Percentiles rank a stretch among this genome's conserved stretches.
Conservation (phyloP, 2,329 filamentous ascomycete genomes). For the Aureobasidium vineae region DNA sequence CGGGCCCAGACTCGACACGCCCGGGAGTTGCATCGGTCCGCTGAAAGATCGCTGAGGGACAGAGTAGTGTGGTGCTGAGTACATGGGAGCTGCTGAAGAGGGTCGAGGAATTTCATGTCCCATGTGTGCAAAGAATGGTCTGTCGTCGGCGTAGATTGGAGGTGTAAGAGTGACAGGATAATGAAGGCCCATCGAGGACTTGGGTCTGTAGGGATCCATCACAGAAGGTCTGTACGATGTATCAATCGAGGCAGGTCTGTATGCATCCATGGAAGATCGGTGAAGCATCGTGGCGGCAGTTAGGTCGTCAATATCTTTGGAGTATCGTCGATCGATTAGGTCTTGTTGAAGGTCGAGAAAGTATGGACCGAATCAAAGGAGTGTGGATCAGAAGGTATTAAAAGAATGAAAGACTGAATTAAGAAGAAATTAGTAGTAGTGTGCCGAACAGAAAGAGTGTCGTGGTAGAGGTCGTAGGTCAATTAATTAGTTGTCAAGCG, state of each 20-base stretch:
- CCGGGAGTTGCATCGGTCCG: constrained; percentile 52
- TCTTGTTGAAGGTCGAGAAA: background rate
- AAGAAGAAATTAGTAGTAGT: constrained; percentile 25
- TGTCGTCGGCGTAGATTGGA: constrained; percentile 48
- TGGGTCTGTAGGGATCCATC: constrained; percentile 51
- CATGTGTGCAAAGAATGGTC: constrained; percentile 50
- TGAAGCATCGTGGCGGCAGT: constrained; percentile 28
- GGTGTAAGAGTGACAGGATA: constrained; percentile 50
- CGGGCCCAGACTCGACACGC: constrained; percentile 59
- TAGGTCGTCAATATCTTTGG: constrained; percentile 25
- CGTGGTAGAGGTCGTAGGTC: constrained; percentile 9
- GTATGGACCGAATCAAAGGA: constrained; percentile 5
- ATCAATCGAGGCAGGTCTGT: constrained; percentile 45
- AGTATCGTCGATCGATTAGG: constrained; percentile 7
- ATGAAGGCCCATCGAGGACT: constrained; percentile 50
- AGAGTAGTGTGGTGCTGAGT: constrained; percentile 39
- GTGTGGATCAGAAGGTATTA: constrained; percentile 21
- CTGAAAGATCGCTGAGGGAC: constrained; percentile 41
- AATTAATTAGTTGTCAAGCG: background rate
- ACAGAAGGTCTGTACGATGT: constrained; percentile 47
- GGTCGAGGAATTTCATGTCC: constrained; percentile 53
- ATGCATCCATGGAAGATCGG: constrained; percentile 53
- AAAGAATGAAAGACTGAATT: constrained; percentile 25
- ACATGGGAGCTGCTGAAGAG: constrained; percentile 51
- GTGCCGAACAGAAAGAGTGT: constrained; percentile 22